Conservation (phyloP, 257 asterid species). For the Datura wrightii region DNA sequence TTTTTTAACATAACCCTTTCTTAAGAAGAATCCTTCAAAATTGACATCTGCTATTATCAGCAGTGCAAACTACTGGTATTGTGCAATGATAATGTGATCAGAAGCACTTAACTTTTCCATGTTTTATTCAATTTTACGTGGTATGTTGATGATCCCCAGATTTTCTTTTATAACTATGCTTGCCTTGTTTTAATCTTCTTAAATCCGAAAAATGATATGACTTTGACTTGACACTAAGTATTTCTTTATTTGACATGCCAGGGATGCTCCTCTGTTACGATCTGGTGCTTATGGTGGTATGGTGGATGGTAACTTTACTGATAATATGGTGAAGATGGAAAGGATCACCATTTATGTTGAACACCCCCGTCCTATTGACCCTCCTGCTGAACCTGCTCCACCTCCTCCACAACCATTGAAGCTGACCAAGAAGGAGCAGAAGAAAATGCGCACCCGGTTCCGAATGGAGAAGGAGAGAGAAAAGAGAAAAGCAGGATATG, state of each 20-base stretch:
- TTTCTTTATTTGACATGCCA: slow-evolving; percentile 40
- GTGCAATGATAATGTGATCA: neutral
- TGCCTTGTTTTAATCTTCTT: neutral
- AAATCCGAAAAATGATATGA: neutral
- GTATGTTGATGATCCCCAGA: neutral
- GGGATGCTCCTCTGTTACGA: slow-evolving; percentile 78
- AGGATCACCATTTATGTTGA: slow-evolving; percentile 79
- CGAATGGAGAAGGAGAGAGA: slow-evolving; percentile 81
- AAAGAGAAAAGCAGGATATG: slow-evolving; percentile 97
- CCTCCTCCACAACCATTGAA: slow-evolving; percentile 98
- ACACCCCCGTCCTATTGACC: slow-evolving; percentile 93
- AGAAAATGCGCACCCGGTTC: slow-evolving; percentile 91
- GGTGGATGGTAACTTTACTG: slow-evolving; percentile 46
- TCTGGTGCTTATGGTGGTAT: slow-evolving; percentile 65
- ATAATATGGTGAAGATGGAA: slow-evolving; percentile 67
- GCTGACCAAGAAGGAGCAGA: slow-evolving; percentile 92
- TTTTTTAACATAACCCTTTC: neutral
- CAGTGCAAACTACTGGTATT: neutral
- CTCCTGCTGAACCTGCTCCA: slow-evolving; percentile 86
- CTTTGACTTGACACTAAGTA: neutral
- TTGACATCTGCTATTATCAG: neutral
- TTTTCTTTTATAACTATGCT: neutral
- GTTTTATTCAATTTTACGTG: neutral
- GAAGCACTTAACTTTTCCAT: neutral
- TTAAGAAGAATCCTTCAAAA: neutral